phyloP scores from a whole-genome alignment of 2,329 filamentous ascomycete species.

The Plectosphaerella plurivora region DNA sequence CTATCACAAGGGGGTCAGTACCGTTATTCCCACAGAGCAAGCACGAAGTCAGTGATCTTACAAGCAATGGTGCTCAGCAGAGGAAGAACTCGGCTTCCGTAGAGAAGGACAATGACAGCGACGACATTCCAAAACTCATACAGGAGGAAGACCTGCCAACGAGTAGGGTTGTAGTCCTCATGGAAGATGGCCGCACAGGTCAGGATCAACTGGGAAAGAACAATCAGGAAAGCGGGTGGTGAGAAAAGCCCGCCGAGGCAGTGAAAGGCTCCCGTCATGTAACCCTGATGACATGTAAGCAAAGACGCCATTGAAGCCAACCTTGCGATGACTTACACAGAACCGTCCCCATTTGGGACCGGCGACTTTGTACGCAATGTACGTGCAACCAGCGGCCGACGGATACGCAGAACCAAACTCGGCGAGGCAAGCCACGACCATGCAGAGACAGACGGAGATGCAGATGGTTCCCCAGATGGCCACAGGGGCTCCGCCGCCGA shows the following conservation, averaged over 20 bases:
- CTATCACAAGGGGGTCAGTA: background rate
- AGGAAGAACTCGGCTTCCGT: background rate
- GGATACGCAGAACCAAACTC: background rate
- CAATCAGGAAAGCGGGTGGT: background rate
- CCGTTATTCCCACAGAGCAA: background rate
- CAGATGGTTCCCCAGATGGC: background rate
- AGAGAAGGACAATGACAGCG: background rate
- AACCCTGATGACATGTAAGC: background rate
- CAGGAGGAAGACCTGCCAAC: background rate
- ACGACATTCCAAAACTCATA: background rate
- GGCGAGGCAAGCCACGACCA: background rate
- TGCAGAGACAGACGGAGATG: background rate
- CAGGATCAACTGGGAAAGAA: background rate
- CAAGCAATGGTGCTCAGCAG: background rate
- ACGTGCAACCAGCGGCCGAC: background rate
- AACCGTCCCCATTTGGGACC: background rate
- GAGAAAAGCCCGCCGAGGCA: background rate
- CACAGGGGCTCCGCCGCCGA: background rate
- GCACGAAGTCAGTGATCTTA: background rate
- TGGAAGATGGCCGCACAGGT: background rate
- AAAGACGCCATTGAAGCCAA: background rate
- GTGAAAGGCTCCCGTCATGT: background rate
- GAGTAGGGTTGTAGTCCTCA: background rate
- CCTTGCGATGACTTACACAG: background rate
- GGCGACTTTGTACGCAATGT: background rate